Percentiles rank a stretch among this genome's conserved stretches.
phyloP scores from a whole-genome alignment of 768 basidiomycete species.

The Postia placenta region DNA sequence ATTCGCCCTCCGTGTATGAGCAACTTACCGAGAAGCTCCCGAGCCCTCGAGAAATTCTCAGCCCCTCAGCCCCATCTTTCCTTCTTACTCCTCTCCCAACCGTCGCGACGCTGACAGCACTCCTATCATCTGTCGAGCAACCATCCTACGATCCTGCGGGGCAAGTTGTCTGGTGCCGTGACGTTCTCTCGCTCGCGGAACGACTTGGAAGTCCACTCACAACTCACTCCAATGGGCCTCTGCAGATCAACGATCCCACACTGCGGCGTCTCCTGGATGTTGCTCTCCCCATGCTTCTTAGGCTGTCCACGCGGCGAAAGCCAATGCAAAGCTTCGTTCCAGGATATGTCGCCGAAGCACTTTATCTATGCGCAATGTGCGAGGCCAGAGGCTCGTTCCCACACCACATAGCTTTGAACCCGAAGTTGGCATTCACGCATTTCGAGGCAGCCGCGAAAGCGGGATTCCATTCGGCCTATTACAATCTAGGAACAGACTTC shows the following conservation, averaged over 20 bases:
- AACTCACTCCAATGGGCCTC: conserved; percentile 35
- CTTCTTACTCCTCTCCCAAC: conserved; percentile 68
- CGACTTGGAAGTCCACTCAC: conserved; percentile 41
- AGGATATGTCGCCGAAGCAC: conserved; percentile 57
- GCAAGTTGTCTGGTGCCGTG: conserved; percentile 74
- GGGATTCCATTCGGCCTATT: conserved; percentile 83
- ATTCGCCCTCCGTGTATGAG: too few relatives aligned
- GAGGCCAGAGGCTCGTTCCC: conserved; percentile 69
- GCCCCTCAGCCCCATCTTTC: conserved; percentile 29
- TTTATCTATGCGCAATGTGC: conserved; percentile 73
- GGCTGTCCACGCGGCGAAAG: conserved; percentile 36
- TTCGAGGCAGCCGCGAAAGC: conserved; percentile 79
- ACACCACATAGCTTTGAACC: conserved; percentile 55
- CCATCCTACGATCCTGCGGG: conserved; percentile 51
- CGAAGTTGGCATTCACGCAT: conserved; percentile 79
- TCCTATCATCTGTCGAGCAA: conserved; percentile 44
- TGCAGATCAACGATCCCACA: conserved; percentile 49
- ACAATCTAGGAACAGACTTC: conserved; percentile 85
- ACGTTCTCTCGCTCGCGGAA: conserved; percentile 78
- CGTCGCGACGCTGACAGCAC: conserved; percentile 50
- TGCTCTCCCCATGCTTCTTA: conserved; percentile 61
- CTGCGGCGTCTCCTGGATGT: conserved; percentile 54
- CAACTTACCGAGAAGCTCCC: too few relatives aligned
- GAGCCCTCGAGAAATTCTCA: background rate
- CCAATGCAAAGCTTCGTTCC: conserved; percentile 30